phyloP scores from a whole-genome alignment of 108 stramenopile genomes.

The Fistulifera pelliculosa region DNA sequence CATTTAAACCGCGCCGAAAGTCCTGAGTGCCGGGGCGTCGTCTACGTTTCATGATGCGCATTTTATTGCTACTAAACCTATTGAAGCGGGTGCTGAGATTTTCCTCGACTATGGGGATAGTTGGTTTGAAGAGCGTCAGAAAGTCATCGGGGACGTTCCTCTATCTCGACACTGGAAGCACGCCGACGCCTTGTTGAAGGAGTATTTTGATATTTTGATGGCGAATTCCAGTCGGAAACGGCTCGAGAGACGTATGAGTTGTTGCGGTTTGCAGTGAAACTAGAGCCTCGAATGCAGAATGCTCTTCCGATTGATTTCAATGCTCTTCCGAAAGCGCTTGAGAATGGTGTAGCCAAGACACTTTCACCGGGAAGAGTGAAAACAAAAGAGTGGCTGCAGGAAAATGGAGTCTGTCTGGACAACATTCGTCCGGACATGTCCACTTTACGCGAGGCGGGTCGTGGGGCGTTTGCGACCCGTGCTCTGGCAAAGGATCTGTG shows the following conservation, averaged over 20 bases:
- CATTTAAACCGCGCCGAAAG: too few relatives aligned
- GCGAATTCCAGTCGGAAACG: conserved; percentile 1
- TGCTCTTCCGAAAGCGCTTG: not conserved
- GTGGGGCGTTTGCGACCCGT: conserved; percentile 61
- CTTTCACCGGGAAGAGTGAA: conserved; percentile 13
- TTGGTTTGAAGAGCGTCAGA: conserved; percentile 35
- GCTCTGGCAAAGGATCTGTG: conserved; percentile 29
- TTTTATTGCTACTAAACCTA: conserved; percentile 14
- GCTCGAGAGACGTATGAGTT: conserved; percentile 15
- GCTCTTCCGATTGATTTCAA: not conserved
- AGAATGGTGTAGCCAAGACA: conserved; percentile 14
- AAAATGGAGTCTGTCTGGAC: conserved; percentile 54
- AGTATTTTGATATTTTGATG: conserved; percentile 13
- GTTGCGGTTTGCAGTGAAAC: conserved; percentile 1
- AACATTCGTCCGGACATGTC: conserved; percentile 26
- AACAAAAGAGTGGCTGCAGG: conserved; percentile 33
- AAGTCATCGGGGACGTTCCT: conserved; percentile 28
- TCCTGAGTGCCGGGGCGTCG: conserved; percentile 39
- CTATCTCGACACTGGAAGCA: conserved; percentile 20
- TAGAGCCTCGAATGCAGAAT: conserved; percentile 2
- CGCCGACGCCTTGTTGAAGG: conserved; percentile 19
- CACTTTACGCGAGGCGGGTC: conserved; percentile 27
- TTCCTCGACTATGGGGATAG: conserved; percentile 37
- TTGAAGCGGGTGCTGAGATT: conserved; percentile 47
- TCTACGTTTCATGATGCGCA: conserved; percentile 28